Conservation (phyloP, 345 rosid species). For the Eucalyptus polyanthemos region DNA sequence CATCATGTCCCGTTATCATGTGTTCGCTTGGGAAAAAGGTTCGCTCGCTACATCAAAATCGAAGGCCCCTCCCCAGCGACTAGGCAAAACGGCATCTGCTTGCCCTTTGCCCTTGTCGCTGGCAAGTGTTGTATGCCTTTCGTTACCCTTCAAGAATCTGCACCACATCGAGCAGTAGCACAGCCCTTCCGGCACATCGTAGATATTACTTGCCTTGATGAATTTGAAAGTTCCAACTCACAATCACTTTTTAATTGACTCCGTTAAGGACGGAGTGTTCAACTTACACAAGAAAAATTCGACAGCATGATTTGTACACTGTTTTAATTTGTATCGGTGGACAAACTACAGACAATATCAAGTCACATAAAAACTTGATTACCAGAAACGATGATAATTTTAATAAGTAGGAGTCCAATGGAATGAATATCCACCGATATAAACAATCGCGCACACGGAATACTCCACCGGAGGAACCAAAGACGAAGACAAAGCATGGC, state of each 20-base stretch:
- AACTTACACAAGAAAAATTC: background rate
- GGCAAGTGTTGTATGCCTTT: background rate
- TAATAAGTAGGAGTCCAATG: background rate
- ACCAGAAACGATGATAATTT: background rate
- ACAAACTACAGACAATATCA: background rate
- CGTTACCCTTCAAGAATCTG: background rate
- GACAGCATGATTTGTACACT: background rate
- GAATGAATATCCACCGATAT: background rate
- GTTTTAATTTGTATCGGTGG: background rate
- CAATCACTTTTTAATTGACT: background rate
- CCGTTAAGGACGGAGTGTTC: background rate
- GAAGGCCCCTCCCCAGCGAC: background rate
- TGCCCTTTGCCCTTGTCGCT: background rate
- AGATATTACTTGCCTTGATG: background rate
- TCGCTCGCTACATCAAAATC: background rate
- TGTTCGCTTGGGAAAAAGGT: background rate
- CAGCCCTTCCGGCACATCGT: background rate
- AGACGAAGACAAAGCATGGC: background rate
- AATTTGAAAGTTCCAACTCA: background rate
- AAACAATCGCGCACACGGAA: background rate
- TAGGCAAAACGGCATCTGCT: background rate
- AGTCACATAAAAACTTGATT: background rate
- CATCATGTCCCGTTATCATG: background rate
- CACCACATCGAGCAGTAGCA: background rate
- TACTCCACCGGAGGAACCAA: background rate